A percentile compares a stretch with the other conserved stretches of the same genome.
phyloP scores from a whole-genome alignment of 225 moss, liverwort and hornwort species.

The Bryum argenteum region DNA sequence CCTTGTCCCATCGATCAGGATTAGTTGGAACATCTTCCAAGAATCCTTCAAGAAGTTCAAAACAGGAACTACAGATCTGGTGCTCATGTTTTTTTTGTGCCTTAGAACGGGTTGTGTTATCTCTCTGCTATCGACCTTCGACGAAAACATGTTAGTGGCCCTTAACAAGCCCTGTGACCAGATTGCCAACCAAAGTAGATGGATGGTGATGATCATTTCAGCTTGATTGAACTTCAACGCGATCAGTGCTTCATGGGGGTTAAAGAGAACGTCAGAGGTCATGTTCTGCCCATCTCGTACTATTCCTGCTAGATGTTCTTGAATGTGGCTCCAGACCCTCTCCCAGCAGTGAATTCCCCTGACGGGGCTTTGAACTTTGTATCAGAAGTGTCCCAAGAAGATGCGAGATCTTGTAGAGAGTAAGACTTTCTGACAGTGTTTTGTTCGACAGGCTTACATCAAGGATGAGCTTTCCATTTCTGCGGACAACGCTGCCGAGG shows the following conservation, averaged over 20 bases:
- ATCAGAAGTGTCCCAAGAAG: not conserved
- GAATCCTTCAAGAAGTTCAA: slow-evolving; percentile 5
- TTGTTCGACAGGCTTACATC: slow-evolving; percentile 13
- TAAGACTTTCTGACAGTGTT: slow-evolving; percentile 10
- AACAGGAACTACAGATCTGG: slow-evolving; percentile 4
- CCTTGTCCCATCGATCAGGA: not conserved
- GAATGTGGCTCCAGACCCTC: not conserved
- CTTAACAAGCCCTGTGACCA: not conserved
- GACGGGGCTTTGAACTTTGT: not conserved
- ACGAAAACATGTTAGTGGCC: slow-evolving; percentile 2
- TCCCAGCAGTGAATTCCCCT: not conserved
- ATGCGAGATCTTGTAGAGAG: not conserved
- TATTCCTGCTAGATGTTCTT: not conserved
- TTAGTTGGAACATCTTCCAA: slow-evolving; percentile 1
- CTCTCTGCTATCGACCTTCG: not conserved
- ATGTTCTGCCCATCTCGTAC: slow-evolving; percentile 7
- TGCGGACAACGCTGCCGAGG: not conserved
- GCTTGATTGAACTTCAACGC: not conserved
- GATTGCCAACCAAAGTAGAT: slow-evolving; percentile 7
- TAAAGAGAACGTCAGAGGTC: slow-evolving; percentile 19
- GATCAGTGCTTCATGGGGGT: slow-evolving; percentile 5
- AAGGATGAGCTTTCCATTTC: not conserved
- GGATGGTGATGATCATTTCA: slow-evolving; percentile 8
- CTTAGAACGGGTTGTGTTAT: not conserved
- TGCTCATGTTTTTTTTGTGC: not conserved